Conservation (phyloP, 192 early-diverging fungal species). For the Coemansia sp. region DNA sequence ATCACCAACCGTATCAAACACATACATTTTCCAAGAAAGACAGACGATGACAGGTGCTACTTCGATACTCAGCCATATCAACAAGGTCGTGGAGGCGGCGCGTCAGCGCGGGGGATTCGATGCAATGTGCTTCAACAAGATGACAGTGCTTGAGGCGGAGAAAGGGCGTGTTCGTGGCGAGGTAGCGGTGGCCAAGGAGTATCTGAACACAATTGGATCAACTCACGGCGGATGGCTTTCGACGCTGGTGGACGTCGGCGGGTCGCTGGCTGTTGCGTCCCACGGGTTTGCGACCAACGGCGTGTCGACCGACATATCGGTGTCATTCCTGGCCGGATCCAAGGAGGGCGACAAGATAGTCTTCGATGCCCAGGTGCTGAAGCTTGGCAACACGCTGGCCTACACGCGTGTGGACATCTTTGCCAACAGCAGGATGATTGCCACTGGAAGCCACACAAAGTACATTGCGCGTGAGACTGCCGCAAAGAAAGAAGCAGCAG, state of each 20-base stretch:
- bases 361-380: constrained; percentile 49
- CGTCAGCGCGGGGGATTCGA: constrained; percentile 30
- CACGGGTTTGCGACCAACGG: constrained; percentile 45
- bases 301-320: constrained; percentile 53
- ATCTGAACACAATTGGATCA: constrained; percentile 42
- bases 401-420: constrained; percentile 54
- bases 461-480: constrained; percentile 33
- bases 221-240: constrained; percentile 59
- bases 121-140: constrained; percentile 32
- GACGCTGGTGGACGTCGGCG: constrained; percentile 52
- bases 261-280: constrained; percentile 51
- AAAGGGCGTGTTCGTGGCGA: constrained; percentile 37
- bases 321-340: constrained; percentile 50
- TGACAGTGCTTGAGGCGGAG: constrained; percentile 43
- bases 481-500: constrained; percentile 2
- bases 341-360: constrained; percentile 41
- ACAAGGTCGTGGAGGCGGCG: constrained; percentile 12
- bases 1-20: too few relatives aligned
- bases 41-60: too few relatives aligned
- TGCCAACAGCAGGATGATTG: constrained; percentile 43
- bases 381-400: constrained; percentile 52
- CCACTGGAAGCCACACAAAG: constrained; percentile 57
- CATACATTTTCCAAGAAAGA: too few relatives aligned
- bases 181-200: constrained; percentile 23
- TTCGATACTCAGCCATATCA: constrained; percentile 15